A percentile compares a stretch with the other conserved stretches of the same genome.
Conservation (phyloP, 345 rosid species). For the Fremontodendron californicum region DNA sequence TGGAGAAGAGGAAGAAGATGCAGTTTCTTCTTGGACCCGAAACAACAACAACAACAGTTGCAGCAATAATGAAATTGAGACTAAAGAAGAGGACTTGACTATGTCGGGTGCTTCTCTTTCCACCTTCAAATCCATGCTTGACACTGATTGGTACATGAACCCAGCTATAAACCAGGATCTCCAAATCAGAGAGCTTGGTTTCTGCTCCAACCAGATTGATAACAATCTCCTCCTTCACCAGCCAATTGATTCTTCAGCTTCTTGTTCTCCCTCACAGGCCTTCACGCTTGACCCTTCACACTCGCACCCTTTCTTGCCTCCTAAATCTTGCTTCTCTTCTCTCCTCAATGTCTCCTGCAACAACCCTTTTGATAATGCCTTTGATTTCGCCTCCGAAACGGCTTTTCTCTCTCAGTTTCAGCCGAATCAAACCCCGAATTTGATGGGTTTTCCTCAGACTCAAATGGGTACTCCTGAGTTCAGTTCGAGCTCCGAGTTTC, state of each 20-base stretch:
- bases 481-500: slow-evolving; percentile 41
- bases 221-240: slow-evolving; percentile 40
- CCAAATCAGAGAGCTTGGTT: too few species aligned
- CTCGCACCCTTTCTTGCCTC: too few species aligned
- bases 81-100: slow-evolving; percentile 26
- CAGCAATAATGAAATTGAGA: slow-evolving; percentile 9
- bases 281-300: too few species aligned
- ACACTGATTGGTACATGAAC: slow-evolving; percentile 48
- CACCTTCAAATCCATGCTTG: slow-evolving; percentile 64
- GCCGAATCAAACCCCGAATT: slow-evolving; percentile 30
- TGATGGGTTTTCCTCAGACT: slow-evolving; percentile 37
- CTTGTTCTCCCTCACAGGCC: slow-evolving; percentile 61
- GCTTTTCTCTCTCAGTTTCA: slow-evolving; percentile 40
- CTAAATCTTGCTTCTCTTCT: too few species aligned
- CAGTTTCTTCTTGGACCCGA: slow-evolving; percentile 56
- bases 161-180: slow-evolving; percentile 37
- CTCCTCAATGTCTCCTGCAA: too few species aligned
- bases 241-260: slow-evolving; percentile 56
- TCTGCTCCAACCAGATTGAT: slow-evolving; percentile 34
- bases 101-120: slow-evolving; percentile 30
- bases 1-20: slow-evolving; percentile 34
- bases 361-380: too few species aligned
- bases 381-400: slow-evolving; percentile 52
- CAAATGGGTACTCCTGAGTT: slow-evolving; percentile 41
- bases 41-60: slow-evolving; percentile 25